phyloP scores from a whole-genome alignment of 805 yeast species.

The Metschnikowia hibisci region DNA sequence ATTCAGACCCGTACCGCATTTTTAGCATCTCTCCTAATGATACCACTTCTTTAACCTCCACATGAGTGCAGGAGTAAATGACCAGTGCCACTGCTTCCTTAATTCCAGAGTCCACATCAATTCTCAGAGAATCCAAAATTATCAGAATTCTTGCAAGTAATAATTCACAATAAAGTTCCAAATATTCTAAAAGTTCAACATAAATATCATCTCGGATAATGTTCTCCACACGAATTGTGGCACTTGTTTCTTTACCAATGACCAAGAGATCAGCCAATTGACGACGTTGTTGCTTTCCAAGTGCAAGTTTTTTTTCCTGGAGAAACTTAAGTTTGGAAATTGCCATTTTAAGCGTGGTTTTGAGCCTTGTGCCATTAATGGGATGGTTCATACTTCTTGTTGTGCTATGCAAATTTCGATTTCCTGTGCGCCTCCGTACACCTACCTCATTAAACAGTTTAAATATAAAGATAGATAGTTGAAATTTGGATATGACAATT shows the following conservation, averaged over 20 bases:
- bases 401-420: no score
- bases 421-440: not conserved
- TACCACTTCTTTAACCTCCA: conserved; percentile 71
- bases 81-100: conserved; percentile 72
- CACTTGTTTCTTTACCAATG: conserved; percentile 75
- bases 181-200: conserved; percentile 70
- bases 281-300: conserved; percentile 71
- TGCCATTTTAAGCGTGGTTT: conserved; percentile 58
- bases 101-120: conserved; percentile 54
- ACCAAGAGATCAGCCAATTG: conserved; percentile 65
- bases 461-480: no score
- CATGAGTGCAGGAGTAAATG: conserved; percentile 63
- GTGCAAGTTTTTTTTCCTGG: conserved; percentile 70
- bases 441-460: no score
- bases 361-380: conserved; percentile 34
- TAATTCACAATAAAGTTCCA: conserved; percentile 81
- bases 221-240: conserved; percentile 78
- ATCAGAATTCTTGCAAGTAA: conserved; percentile 69
- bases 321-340: conserved; percentile 64
- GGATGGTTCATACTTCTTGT: conserved; percentile 21
- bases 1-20: conserved; percentile 65
- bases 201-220: conserved; percentile 78
- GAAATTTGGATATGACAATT: no score
- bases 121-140: conserved; percentile 41
- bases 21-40: conserved; percentile 59